phyloP scores from a whole-genome alignment of 768 basidiomycete genomes.

The Mycena olivaceomarginata region DNA sequence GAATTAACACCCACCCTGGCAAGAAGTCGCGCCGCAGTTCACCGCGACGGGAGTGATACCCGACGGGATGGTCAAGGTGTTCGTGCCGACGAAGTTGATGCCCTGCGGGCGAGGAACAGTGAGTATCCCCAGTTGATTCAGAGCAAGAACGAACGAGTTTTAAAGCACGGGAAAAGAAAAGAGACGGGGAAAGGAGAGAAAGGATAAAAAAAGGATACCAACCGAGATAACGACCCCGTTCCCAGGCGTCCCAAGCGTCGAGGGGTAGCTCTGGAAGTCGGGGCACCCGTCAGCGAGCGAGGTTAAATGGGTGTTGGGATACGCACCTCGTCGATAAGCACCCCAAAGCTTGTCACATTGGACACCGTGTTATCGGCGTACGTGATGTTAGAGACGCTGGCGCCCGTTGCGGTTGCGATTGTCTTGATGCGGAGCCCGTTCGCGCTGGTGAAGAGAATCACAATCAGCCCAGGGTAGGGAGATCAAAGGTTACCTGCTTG shows the following conservation, averaged over 20 bases:
- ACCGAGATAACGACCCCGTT: conserved; percentile 77
- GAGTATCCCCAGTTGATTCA: not conserved
- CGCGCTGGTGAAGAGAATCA: conserved; percentile 54
- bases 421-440: conserved; percentile 81
- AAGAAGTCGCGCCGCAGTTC: conserved; percentile 73
- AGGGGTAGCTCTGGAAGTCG: conserved; percentile 73
- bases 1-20: conserved; percentile 60
- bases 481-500: conserved; percentile 59
- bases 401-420: conserved; percentile 62
- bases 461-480: not conserved
- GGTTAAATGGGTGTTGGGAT: not conserved
- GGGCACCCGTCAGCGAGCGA: conserved; percentile 7
- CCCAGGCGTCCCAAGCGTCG: conserved; percentile 71
- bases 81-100: conserved; percentile 68
- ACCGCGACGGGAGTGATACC: conserved; percentile 69
- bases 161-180: too few species aligned
- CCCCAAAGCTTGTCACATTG: conserved; percentile 69
- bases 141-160: not conserved
- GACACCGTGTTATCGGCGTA: conserved; percentile 75
- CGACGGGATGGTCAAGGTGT: conserved; percentile 63
- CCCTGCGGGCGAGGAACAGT: conserved; percentile 53
- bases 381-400: conserved; percentile 69
- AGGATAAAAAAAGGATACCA: conserved; percentile 41
- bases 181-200: too few species aligned
- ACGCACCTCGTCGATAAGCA: conserved; percentile 75